phyloP scores from a whole-genome alignment of 1,284 basidiomycete genomes.

The Puccinia triticina region DNA sequence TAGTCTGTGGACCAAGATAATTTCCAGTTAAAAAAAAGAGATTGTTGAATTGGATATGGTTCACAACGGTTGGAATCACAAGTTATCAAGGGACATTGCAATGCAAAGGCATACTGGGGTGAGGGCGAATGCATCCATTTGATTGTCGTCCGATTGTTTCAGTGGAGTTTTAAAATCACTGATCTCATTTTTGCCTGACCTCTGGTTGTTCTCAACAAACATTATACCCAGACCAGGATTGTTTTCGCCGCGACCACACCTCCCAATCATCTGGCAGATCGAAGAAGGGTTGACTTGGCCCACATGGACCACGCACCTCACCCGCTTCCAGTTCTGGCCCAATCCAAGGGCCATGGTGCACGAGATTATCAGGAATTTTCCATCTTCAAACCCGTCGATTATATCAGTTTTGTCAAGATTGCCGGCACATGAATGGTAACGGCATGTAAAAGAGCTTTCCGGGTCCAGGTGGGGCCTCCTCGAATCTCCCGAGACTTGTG shows the following conservation, averaged over 20 bases:
- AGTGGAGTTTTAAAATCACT: neutral
- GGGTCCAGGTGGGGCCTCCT: neutral
- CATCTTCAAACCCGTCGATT: neutral
- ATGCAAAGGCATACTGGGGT: conserved; percentile 24
- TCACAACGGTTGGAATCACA: neutral
- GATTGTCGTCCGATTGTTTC: conserved; percentile 12
- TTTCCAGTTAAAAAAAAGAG: neutral
- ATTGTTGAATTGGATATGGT: neutral
- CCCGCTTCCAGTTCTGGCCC: conserved; percentile 24
- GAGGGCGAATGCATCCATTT: conserved; percentile 22
- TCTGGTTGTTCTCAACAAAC: neutral
- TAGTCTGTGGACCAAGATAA: neutral
- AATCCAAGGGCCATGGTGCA: conserved; percentile 28
- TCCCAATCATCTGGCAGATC: conserved; percentile 31
- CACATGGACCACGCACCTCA: neutral
- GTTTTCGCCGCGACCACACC: neutral
- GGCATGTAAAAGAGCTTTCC: neutral
- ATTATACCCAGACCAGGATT: conserved; percentile 6
- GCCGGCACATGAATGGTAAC: neutral
- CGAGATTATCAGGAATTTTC: neutral
- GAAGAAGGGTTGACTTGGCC: conserved; percentile 12
- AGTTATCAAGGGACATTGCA: neutral
- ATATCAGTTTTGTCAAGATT: neutral
- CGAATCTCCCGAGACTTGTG: neutral
- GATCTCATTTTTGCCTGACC: neutral